A percentile compares a stretch with the other conserved stretches of the same genome.
These are phyloP conservation scores for Sphaerobolus stellatus DNA, from an alignment of 1,284 basidiomycete species.

Conservation along the genomic window DNA sequence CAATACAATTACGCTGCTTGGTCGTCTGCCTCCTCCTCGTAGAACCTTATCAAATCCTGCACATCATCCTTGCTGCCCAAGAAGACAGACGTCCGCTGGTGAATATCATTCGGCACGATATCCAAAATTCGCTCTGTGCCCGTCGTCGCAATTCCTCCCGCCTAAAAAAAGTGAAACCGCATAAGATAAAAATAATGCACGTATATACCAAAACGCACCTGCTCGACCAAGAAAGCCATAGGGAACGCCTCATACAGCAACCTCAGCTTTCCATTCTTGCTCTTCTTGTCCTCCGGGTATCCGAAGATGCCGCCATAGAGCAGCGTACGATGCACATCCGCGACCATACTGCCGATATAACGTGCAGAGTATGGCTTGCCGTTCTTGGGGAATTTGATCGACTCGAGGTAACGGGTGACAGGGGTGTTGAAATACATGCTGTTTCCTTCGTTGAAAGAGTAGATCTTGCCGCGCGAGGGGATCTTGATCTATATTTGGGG, in stretches of 20 bases:
- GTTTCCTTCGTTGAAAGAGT: constrained; percentile 99
- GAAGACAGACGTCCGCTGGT: constrained; percentile 93
- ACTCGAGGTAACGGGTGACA: constrained; percentile 85
- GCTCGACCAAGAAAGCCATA: constrained; percentile 97
- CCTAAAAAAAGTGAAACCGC: constrained; percentile 47
- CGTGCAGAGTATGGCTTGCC: constrained; percentile 90
- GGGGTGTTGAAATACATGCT: constrained; percentile 91
- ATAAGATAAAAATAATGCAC: background rate
- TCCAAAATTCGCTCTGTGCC: constrained; percentile 92
- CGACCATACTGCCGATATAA: constrained; percentile 99
- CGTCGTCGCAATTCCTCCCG: constrained; percentile 95
- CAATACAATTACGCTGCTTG: background rate
- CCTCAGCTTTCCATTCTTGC: constrained; percentile 92
- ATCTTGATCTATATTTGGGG: constrained; percentile 74
- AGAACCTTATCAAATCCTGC: constrained; percentile 83
- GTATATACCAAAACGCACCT: constrained; percentile 50
- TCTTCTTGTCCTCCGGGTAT: constrained; percentile 98
- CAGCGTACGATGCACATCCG: constrained; percentile 94
- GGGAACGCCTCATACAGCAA: constrained; percentile 98
- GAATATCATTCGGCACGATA: constrained; percentile 85
- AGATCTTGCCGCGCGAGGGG: constrained; percentile 95
- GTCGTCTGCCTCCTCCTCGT: constrained; percentile 38
- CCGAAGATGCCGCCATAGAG: constrained; percentile 99
- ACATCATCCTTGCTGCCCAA: constrained; percentile 95
- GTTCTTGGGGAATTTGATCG: constrained; percentile 85